Conservation (phyloP, 1,139 yeast species). For the Candida pseudoviswanathii region DNA sequence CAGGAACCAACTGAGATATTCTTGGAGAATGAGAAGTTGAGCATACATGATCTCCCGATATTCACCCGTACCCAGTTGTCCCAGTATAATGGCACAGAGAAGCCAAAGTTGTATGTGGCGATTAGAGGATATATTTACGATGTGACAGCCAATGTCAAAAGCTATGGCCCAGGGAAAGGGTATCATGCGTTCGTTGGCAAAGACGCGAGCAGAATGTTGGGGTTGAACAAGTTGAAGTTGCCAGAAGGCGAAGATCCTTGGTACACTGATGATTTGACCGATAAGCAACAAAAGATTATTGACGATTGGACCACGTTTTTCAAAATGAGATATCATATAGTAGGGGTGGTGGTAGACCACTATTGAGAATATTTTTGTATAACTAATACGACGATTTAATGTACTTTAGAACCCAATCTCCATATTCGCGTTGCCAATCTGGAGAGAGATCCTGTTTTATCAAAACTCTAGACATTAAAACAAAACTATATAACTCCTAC, state of each 20-base stretch:
- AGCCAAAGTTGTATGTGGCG: slow-evolving; percentile 60
- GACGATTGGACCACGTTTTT: slow-evolving; percentile 64
- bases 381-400: no score
- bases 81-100: slow-evolving; percentile 34
- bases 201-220: slow-evolving; percentile 74
- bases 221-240: slow-evolving; percentile 39
- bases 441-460: no score
- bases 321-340: slow-evolving; percentile 47
- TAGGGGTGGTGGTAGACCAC: slow-evolving; percentile 32
- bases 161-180: slow-evolving; percentile 76
- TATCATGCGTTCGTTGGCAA: slow-evolving; percentile 75
- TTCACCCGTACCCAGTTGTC: slow-evolving; percentile 38
- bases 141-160: slow-evolving; percentile 62
- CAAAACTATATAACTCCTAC: background rate
- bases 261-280: slow-evolving; percentile 51
- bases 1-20: slow-evolving; percentile 23
- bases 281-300: slow-evolving; percentile 49
- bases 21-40: slow-evolving; percentile 23
- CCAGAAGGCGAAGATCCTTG: slow-evolving; percentile 31
- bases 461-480: background rate
- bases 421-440: no score
- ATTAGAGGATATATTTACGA: slow-evolving; percentile 79
- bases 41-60: slow-evolving; percentile 31
- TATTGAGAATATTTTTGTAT: background rate
- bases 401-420: no score